Evolutionary conservation across 306 rosid species (phyloP).

Genomic region (Clitoria ternatea): DNA sequence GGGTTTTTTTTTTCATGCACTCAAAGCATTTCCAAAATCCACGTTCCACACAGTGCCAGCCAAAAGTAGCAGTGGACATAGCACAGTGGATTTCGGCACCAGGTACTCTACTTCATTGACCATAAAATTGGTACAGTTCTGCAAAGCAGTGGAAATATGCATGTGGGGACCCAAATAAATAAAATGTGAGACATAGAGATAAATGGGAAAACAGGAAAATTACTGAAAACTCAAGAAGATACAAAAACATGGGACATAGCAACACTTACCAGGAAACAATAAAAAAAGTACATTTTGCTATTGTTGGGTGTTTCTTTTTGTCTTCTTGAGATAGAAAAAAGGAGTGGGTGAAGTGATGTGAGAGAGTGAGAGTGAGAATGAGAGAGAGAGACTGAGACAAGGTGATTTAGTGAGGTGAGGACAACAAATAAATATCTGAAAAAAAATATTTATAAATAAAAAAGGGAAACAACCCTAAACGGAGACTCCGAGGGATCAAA

Average conservation of each 20-base stretch:
- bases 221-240: background rate
- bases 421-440: background rate
- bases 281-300: background rate
- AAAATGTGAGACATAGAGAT: background rate
- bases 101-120: constrained; percentile 1
- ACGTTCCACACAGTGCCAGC: background rate
- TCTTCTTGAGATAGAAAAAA: constrained; percentile 17
- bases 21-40: background rate
- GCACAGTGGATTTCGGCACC: background rate
- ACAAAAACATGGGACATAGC: background rate
- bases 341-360: background rate
- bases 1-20: constrained; percentile 1
- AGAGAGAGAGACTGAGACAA: no score
- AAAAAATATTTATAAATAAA: background rate
- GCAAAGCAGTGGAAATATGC: constrained; percentile 13
- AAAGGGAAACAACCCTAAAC: constrained; percentile 22
- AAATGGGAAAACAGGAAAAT: background rate
- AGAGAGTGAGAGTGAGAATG: no score
- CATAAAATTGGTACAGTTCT: background rate
- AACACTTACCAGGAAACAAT: background rate
- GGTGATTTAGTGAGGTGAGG: background rate
- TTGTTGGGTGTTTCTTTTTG: background rate
- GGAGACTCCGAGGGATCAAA: constrained; percentile 34
- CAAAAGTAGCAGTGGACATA: background rate
- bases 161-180: constrained; percentile 18